A percentile compares a stretch with the other conserved stretches of the same genome.
Evolutionary conservation across 352 stramenopile species (phyloP).

Genomic region (Thraustochytrium striatum): DNA sequence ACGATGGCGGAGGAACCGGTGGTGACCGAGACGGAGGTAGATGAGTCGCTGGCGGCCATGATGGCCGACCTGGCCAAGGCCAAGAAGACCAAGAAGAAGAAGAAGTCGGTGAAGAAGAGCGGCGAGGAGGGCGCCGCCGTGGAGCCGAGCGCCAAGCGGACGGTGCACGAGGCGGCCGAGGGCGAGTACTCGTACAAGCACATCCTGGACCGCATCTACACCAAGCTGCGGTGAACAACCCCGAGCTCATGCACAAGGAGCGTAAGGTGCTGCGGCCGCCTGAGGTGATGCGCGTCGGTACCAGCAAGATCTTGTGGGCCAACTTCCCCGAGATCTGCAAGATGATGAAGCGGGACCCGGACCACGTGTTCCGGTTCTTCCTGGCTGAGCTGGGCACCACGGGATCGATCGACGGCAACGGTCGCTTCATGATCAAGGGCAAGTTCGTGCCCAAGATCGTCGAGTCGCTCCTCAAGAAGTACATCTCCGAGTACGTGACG

Average conservation of each 20-base stretch:
- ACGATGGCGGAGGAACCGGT: constrained; percentile 13
- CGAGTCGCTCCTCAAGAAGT: constrained; percentile 97
- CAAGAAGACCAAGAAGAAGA: constrained; percentile 52
- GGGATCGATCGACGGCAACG: constrained; percentile 96
- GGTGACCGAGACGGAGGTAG: constrained; percentile 2
- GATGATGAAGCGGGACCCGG: constrained; percentile 88
- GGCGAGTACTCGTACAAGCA: constrained; percentile 46
- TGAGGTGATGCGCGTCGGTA: constrained; percentile 75
- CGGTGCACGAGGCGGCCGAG: neutral
- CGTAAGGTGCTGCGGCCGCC: constrained; percentile 54
- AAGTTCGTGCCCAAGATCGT: constrained; percentile 98
- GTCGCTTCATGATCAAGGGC: constrained; percentile 95
- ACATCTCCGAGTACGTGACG: constrained; percentile 99
- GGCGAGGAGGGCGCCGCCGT: neutral
- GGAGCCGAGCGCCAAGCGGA: constrained; percentile 27
- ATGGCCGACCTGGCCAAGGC: constrained; percentile 40
- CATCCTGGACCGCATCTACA: constrained; percentile 70
- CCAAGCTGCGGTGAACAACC: constrained; percentile 83
- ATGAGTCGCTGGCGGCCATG: constrained; percentile 47
- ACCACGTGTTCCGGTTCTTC: constrained; percentile 99
- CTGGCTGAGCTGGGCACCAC: constrained; percentile 96
- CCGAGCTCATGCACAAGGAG: constrained; percentile 70
- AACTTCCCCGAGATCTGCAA: constrained; percentile 95
- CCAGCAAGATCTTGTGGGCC: constrained; percentile 97
- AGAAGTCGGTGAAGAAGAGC: constrained; percentile 45